phyloP scores from a whole-genome alignment of 2,329 filamentous ascomycete species.

The Coniochaeta hoffmannii region DNA sequence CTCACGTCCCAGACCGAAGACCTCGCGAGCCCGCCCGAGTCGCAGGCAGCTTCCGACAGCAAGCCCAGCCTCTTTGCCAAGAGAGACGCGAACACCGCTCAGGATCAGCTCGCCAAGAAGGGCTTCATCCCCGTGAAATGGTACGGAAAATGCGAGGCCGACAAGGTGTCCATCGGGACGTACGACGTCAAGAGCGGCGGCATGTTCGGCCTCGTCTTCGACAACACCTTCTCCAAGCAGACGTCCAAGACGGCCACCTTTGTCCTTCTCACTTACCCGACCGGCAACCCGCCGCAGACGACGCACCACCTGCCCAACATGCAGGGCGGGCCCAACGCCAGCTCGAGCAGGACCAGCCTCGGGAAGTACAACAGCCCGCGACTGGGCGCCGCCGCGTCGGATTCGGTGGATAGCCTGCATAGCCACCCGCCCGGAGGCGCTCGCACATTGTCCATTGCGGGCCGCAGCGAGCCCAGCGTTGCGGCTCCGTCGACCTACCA shows the following conservation, averaged over 20 bases:
- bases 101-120: slow-evolving; percentile 57
- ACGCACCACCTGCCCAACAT: slow-evolving; percentile 61
- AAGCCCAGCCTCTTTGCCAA: slow-evolving; percentile 42
- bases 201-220: slow-evolving; percentile 94
- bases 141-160: slow-evolving; percentile 92
- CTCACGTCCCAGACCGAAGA: slow-evolving; percentile 35
- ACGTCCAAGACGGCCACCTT: slow-evolving; percentile 92
- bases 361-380: slow-evolving; percentile 38
- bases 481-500: slow-evolving; percentile 53
- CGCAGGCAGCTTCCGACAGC: slow-evolving; percentile 28
- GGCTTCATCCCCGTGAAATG: slow-evolving; percentile 68
- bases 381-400: slow-evolving; percentile 35
- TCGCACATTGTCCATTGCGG: slow-evolving; percentile 42
- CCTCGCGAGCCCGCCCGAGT: slow-evolving; percentile 27
- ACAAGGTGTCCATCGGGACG: slow-evolving; percentile 87
- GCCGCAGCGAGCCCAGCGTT: slow-evolving; percentile 40
- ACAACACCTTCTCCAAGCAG: slow-evolving; percentile 97
- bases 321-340: slow-evolving; percentile 30
- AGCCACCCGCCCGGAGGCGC: slow-evolving; percentile 37
- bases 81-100: slow-evolving; percentile 52
- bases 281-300: slow-evolving; percentile 68
- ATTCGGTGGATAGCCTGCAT: slow-evolving; percentile 55
- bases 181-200: slow-evolving; percentile 79
- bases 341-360: slow-evolving; percentile 43
- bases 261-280: slow-evolving; percentile 89